Evolutionary conservation across 2,329 filamentous ascomycete species (phyloP).

Genomic region (Diaporthe velutina): DNA sequence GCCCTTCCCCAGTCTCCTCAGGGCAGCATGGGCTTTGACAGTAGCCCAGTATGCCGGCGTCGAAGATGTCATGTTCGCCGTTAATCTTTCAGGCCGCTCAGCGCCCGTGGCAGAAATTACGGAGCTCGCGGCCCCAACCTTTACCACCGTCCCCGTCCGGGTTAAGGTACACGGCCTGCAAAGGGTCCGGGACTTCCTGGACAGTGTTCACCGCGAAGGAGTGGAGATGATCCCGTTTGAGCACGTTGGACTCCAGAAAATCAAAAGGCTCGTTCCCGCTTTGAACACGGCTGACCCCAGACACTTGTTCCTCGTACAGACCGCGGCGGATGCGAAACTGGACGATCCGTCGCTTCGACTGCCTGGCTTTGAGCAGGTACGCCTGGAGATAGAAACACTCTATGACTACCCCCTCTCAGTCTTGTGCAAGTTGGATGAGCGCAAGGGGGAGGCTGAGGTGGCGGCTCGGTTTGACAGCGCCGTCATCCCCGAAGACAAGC

Average conservation of each 20-base stretch:
- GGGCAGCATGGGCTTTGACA: neutral
- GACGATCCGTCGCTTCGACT: neutral
- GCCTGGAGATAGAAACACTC: neutral
- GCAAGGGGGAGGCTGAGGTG: neutral
- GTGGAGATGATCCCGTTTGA: neutral
- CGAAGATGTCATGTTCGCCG: neutral
- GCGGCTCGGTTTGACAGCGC: neutral
- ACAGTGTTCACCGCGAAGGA: neutral
- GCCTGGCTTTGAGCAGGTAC: neutral
- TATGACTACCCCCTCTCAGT: neutral
- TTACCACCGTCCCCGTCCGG: neutral
- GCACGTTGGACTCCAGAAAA: neutral
- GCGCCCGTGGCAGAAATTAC: neutral
- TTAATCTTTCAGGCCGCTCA: neutral
- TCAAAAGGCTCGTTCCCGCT: neutral
- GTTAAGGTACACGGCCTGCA: neutral
- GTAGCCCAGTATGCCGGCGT: neutral
- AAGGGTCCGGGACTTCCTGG: neutral
- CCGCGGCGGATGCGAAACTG: neutral
- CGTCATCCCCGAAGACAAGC: neutral
- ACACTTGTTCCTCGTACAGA: neutral
- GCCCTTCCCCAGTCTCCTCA: neutral
- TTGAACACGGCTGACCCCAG: neutral
- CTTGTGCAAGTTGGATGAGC: neutral
- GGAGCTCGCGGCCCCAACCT: neutral